Conservation (phyloP, 768 basidiomycete species). For the Sutorius australiensis region DNA sequence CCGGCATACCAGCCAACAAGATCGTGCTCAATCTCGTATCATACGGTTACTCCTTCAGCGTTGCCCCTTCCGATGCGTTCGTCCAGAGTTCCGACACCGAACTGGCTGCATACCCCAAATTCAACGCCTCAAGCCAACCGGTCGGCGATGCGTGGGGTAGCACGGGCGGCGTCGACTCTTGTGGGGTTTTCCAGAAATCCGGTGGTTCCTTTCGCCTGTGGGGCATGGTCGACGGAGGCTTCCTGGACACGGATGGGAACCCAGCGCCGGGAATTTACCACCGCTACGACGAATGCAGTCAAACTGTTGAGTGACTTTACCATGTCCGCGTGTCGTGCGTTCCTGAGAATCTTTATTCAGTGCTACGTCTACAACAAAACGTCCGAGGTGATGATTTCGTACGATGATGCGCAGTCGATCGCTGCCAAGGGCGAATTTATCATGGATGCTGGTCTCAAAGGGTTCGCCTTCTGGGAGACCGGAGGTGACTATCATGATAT, state of each 20-base stretch:
- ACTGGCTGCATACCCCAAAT: constrained; percentile 48
- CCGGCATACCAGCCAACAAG: constrained; percentile 65
- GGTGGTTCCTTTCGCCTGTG: constrained; percentile 59
- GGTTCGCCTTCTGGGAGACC: constrained; percentile 72
- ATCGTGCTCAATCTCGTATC: constrained; percentile 80
- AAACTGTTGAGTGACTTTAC: constrained; percentile 51
- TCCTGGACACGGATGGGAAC: constrained; percentile 35
- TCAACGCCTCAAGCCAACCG: constrained; percentile 41
- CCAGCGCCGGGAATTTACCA: constrained; percentile 46
- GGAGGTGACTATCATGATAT: constrained; percentile 61
- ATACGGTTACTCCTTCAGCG: constrained; percentile 74
- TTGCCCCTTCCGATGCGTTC: constrained; percentile 38
- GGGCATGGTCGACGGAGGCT: constrained; percentile 56
- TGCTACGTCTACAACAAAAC: constrained; percentile 61
- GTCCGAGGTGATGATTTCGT: constrained; percentile 59
- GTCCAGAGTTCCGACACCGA: constrained; percentile 29
- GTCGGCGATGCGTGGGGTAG: constrained; percentile 59
- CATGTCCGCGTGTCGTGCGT: not conserved
- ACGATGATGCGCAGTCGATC: constrained; percentile 59
- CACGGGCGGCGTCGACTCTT: constrained; percentile 45
- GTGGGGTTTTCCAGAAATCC: constrained; percentile 44
- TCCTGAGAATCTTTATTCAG: constrained; percentile 34
- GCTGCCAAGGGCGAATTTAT: constrained; percentile 60
- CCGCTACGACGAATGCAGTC: constrained; percentile 62
- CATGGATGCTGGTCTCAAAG: constrained; percentile 47